These are phyloP conservation scores for Rubia yunnanensis DNA, from an alignment of 257 asterid genomes.

Conservation along the genomic window DNA sequence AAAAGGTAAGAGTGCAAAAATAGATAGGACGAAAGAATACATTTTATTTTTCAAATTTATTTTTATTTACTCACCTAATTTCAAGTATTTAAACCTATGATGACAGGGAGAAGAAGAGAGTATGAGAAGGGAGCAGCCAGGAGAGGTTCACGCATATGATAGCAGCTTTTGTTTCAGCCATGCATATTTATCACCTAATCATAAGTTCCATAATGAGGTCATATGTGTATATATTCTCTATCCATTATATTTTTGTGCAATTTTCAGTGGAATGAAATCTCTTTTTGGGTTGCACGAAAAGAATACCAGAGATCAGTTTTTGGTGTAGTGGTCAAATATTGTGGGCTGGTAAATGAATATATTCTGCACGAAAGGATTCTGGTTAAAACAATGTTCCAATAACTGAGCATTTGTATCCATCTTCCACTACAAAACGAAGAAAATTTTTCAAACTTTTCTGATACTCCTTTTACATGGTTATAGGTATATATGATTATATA, in stretches of 20 bases:
- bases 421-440: background rate
- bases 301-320: slow-evolving; percentile 1
- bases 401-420: slow-evolving; percentile 5
- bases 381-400: background rate
- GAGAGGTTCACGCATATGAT: background rate
- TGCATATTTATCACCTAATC: background rate
- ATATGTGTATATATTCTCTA: background rate
- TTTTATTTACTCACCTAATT: no score
- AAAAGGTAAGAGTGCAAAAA: no score
- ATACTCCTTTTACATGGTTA: slow-evolving; percentile 1
- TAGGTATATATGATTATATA: slow-evolving; percentile 1
- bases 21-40: no score
- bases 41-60: no score
- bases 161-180: slow-evolving; percentile 2
- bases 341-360: slow-evolving; percentile 19
- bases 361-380: slow-evolving; percentile 9
- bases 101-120: no score
- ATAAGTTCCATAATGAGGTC: slow-evolving; percentile 2
- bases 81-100: no score
- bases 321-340: slow-evolving; percentile 12
- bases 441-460: background rate
- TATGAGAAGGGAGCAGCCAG: background rate
- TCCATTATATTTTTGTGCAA: background rate
- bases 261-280: slow-evolving; percentile 4
- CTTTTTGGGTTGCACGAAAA: background rate